Evolutionary conservation across 495 filamentous ascomycete genomes (phyloP).

Genomic region (Penicillium pulvis): DNA sequence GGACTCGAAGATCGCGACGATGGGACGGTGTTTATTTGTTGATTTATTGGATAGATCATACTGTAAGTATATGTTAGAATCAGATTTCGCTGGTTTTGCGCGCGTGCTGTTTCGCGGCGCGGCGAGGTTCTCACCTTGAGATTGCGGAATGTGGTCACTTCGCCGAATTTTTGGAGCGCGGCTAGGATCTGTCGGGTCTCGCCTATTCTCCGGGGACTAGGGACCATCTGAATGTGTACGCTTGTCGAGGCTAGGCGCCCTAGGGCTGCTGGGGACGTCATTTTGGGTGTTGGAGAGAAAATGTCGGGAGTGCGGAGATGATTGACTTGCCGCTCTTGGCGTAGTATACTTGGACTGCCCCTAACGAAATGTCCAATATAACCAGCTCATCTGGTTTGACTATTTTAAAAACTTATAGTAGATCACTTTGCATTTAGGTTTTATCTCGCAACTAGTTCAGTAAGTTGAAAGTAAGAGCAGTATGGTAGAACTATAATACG

Average conservation of each 20-base stretch:
- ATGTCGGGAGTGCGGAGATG: conserved; percentile 13
- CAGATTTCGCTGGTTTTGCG: background rate
- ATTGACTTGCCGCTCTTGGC: conserved; percentile 16
- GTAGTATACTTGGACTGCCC: background rate
- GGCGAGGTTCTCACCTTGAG: conserved; percentile 54
- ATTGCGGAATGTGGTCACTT: conserved; percentile 74
- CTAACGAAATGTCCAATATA: too few relatives aligned
- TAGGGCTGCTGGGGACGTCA: conserved; percentile 11
- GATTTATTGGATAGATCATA: conserved; percentile 22
- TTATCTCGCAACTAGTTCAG: too few relatives aligned
- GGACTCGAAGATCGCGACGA: conserved; percentile 42
- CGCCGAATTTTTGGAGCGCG: conserved; percentile 72
- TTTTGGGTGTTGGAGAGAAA: conserved; percentile 10
- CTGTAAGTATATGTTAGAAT: conserved; percentile 5
- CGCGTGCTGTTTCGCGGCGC: background rate
- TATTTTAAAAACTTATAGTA: background rate
- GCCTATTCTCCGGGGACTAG: conserved; percentile 61
- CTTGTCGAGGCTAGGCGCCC: conserved; percentile 25
- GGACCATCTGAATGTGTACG: conserved; percentile 67
- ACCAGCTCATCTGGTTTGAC: too few relatives aligned
- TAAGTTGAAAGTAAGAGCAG: too few relatives aligned
- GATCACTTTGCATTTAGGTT: too few relatives aligned
- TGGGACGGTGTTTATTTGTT: conserved; percentile 14
- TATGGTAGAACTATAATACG: too few relatives aligned
- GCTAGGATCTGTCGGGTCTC: conserved; percentile 74